These are phyloP conservation scores for Rehmannia glutinosa DNA, from an alignment of 257 asterid species.

Conservation along the genomic window DNA sequence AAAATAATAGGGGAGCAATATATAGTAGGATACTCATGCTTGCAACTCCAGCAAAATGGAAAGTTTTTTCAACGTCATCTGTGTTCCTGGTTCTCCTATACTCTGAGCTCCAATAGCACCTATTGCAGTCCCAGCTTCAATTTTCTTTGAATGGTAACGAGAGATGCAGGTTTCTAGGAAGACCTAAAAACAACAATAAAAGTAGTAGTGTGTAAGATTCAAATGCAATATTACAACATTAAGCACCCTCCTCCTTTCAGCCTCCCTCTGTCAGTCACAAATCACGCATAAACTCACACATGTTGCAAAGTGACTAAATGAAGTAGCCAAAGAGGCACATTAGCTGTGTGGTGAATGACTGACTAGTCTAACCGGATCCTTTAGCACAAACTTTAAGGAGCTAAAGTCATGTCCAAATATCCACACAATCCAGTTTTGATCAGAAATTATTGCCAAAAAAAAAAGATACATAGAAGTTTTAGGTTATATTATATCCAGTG, in stretches of 20 bases:
- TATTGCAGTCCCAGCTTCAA: slow-evolving; percentile 87
- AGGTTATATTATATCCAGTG: neutral
- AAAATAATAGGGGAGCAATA: slow-evolving; percentile 13
- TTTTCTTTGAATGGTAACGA: slow-evolving; percentile 70
- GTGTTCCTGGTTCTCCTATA: slow-evolving; percentile 98
- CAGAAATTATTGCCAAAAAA: neutral
- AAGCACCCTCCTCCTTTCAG: neutral
- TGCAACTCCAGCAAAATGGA: slow-evolving; percentile 99
- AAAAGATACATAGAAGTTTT: neutral
- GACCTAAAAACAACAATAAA: slow-evolving; percentile 45
- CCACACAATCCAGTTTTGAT: neutral
- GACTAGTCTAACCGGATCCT: neutral
- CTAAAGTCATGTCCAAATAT: neutral
- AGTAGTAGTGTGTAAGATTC: slow-evolving; percentile 4
- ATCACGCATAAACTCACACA: neutral
- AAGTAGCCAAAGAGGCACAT: slow-evolving; percentile 7
- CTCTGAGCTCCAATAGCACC: slow-evolving; percentile 99
- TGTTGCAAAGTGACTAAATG: neutral
- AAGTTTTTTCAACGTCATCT: slow-evolving; percentile 97
- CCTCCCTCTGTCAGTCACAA: neutral
- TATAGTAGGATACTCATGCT: slow-evolving; percentile 96
- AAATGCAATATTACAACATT: slow-evolving; percentile 14
- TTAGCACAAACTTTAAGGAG: neutral
- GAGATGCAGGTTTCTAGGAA: slow-evolving; percentile 73
- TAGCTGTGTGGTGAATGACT: neutral